Percentiles rank a stretch among this genome's conserved stretches.
These are phyloP conservation scores for Penicillium longicatenatum DNA, from an alignment of 495 filamentous ascomycete genomes.

Conservation along the genomic window DNA sequence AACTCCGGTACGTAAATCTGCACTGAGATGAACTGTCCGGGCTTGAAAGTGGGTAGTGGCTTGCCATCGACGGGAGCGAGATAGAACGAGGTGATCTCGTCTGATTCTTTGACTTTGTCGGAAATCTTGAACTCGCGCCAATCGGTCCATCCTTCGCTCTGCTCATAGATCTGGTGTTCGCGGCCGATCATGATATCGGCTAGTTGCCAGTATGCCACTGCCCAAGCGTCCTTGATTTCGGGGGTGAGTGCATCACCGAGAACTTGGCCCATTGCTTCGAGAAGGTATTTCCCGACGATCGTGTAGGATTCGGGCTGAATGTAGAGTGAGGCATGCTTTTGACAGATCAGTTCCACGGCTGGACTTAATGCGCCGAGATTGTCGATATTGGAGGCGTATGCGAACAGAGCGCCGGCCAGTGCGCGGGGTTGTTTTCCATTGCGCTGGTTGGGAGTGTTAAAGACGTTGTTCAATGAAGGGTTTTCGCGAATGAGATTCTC, in stretches of 20 bases:
- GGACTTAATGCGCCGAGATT: constrained; percentile 60
- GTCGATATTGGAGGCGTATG: constrained; percentile 73
- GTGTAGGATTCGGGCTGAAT: constrained; percentile 68
- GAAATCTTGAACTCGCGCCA: constrained; percentile 70
- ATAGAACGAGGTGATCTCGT: constrained; percentile 71
- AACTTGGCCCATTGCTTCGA: constrained; percentile 67
- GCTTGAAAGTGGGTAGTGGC: constrained; percentile 59
- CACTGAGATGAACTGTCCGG: constrained; percentile 72
- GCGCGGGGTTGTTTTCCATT: constrained; percentile 66
- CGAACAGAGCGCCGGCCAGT: constrained; percentile 65
- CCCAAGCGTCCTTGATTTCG: constrained; percentile 70
- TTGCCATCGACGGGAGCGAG: constrained; percentile 64
- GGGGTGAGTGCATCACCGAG: constrained; percentile 67
- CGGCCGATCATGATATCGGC: constrained; percentile 69
- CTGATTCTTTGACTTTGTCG: constrained; percentile 60
- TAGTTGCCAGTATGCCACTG: constrained; percentile 67
- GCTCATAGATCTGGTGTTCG: constrained; percentile 61
- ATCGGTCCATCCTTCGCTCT: constrained; percentile 57
- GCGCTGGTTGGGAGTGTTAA: constrained; percentile 66
- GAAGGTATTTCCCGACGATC: constrained; percentile 67
- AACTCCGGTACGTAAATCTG: constrained; percentile 59
- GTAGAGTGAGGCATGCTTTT: constrained; percentile 74
- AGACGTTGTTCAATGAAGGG: constrained; percentile 64
- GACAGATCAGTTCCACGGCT: constrained; percentile 71
- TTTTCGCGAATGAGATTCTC: constrained; percentile 62